These are phyloP conservation scores for Maudiozyma bulderi DNA, from an alignment of 805 yeast genomes.

Conservation along the genomic window DNA sequence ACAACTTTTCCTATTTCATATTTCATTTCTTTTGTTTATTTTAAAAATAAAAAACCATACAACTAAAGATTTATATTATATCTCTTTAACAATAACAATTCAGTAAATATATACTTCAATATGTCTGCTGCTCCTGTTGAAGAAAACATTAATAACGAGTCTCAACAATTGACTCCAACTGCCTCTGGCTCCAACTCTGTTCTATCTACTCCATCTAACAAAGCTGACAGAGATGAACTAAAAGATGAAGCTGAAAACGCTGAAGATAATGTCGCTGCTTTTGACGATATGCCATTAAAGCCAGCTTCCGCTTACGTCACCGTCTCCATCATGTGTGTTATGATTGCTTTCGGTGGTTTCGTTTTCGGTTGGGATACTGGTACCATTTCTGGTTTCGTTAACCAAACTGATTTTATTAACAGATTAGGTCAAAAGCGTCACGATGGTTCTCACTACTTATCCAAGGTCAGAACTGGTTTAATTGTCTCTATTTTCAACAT, in stretches of 20 bases:
- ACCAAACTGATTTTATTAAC: conserved; percentile 45
- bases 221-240: conserved; percentile 22
- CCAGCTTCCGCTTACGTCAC: conserved; percentile 29
- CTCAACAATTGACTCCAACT: conserved; percentile 8
- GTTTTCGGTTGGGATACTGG: conserved; percentile 64
- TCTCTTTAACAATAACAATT: not conserved
- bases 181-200: conserved; percentile 14
- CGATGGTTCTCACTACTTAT: conserved; percentile 34
- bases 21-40: not conserved
- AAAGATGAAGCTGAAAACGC: conserved; percentile 8
- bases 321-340: conserved; percentile 27
- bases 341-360: conserved; percentile 34
- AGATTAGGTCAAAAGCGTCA: conserved; percentile 41
- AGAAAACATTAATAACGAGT: not conserved
- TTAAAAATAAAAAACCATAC: not conserved
- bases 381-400: conserved; percentile 63
- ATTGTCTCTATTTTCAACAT: conserved; percentile 55
- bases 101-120: not conserved
- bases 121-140: conserved; percentile 3
- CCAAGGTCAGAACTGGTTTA: conserved; percentile 40
- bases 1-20: not conserved
- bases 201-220: conserved; percentile 25
- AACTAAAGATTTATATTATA: not conserved
- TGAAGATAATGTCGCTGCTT: not conserved
- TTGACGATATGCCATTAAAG: conserved; percentile 25